Base-by-base conservation (phyloP, 768 basidiomycete species). In the Xanthoconium stramineum region DNA sequence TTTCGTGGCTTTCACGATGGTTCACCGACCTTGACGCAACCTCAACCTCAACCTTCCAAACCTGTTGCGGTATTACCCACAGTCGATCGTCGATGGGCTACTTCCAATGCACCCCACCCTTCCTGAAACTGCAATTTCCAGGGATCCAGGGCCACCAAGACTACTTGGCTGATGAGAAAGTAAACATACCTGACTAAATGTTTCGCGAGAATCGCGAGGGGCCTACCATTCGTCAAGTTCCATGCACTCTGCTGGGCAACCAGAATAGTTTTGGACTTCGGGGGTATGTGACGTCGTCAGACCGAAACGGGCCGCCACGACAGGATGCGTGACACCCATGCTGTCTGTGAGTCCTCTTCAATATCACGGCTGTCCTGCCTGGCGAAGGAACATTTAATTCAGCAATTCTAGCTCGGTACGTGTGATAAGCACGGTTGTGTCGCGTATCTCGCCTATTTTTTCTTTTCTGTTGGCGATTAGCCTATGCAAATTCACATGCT, bases 191-290 rank as follows among this genome's bases (percentile, higher is more conserved):
- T 0, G 77, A 82, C 37, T 72, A 87, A 40, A 50, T 91, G 32
- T 74, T 91, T n/a, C n/a, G n/a, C n/a, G n/a, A n/a, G n/a, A n/a
- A n/a, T n/a, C n/a, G 80, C 79, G 19, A 73, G 82, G 53, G 88
- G 90, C 64, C 67, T 90, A 57, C 66, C 73, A 6, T 66, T 68
- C 3, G 77, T 74, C 9, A 79, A 74, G 2, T 87, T 84, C 65
- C 87, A 88, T 0, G 77, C 87, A 1, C 69, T 89, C 55, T 75
- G 88, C 35, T 89, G 85, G 85, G 79, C 82, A n/a, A 0, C 85
- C 88, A 0, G 83, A 85, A 63, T 78, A 84, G 53, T 61, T 74
- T 39, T 79, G 82, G 5, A 73, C n/a, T n/a, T 78, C 5, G 71
- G 76, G 57, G 86, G 87, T 83, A 61, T 53, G 76, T 29, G 8